These are phyloP conservation scores for Neofusicoccum ribis DNA, from an alignment of 2,329 filamentous ascomycete species.

Conservation along the genomic window DNA sequence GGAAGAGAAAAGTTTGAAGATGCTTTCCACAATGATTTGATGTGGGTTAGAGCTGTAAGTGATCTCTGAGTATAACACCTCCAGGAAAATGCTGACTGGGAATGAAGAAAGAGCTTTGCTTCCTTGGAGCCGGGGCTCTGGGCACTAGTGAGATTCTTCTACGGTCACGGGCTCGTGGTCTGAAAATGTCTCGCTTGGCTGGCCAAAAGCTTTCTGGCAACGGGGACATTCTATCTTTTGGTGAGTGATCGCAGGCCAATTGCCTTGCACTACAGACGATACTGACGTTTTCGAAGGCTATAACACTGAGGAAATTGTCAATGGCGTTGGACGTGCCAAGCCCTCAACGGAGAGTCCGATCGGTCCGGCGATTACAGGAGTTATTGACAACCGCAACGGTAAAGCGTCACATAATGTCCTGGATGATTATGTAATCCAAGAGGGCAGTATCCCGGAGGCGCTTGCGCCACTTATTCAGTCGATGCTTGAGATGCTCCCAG, in stretches of 20 bases:
- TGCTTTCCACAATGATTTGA: constrained; percentile 59
- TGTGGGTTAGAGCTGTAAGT: constrained; percentile 63
- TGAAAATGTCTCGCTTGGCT: constrained; percentile 58
- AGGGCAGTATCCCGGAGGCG: constrained; percentile 61
- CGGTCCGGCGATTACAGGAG: constrained; percentile 63
- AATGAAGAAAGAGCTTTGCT: constrained; percentile 57
- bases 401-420: constrained; percentile 48
- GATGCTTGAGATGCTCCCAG: constrained; percentile 57
- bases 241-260: background rate
- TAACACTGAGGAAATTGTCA: constrained; percentile 59
- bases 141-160: constrained; percentile 62
- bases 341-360: constrained; percentile 55
- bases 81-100: background rate
- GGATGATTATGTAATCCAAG: constrained; percentile 65
- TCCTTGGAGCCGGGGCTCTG: constrained; percentile 65
- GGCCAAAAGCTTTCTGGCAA: constrained; percentile 57
- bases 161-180: constrained; percentile 46
- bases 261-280: too few relatives aligned
- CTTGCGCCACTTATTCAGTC: constrained; percentile 58
- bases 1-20: constrained; percentile 57
- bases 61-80: background rate
- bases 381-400: constrained; percentile 60
- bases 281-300: constrained; percentile 42
- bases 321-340: constrained; percentile 55
- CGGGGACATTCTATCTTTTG: constrained; percentile 66